phyloP scores from a whole-genome alignment of 768 basidiomycete species.

The Auricularia sp. region DNA sequence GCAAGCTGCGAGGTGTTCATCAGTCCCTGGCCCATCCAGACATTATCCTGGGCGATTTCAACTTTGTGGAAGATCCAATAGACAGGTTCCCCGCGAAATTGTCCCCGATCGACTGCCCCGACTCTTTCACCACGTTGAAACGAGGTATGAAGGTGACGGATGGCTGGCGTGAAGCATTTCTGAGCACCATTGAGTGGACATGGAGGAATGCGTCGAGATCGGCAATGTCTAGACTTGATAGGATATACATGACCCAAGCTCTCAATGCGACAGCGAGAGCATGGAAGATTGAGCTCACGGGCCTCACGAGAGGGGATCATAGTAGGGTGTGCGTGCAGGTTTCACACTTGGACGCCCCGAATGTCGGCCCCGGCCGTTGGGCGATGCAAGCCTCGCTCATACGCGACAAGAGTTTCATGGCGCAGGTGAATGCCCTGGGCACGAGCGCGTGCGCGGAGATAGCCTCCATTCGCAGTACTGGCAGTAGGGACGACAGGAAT shows the following conservation, averaged over 20 bases:
- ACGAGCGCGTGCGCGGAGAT: no score
- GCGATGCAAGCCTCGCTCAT: neutral
- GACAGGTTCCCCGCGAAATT: neutral
- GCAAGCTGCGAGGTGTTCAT: no score
- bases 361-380: neutral
- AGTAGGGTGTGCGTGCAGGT: neutral
- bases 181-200: neutral
- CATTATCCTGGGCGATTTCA: neutral
- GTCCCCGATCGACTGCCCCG: neutral
- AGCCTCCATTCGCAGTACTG: no score
- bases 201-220: neutral
- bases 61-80: neutral
- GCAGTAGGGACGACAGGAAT: no score
- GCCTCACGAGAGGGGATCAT: neutral
- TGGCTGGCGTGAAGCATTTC: neutral
- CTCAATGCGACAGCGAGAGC: neutral
- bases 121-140: neutral
- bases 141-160: neutral
- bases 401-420: neutral
- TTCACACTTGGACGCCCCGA: neutral
- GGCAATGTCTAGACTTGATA: neutral
- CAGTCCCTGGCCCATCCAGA: neutral
- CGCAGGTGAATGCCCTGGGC: neutral
- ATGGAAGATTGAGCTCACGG: neutral
- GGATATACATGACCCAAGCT: neutral